These are phyloP conservation scores for Penicillium italicum DNA, from an alignment of 2,329 filamentous ascomycete species.

Conservation along the genomic window DNA sequence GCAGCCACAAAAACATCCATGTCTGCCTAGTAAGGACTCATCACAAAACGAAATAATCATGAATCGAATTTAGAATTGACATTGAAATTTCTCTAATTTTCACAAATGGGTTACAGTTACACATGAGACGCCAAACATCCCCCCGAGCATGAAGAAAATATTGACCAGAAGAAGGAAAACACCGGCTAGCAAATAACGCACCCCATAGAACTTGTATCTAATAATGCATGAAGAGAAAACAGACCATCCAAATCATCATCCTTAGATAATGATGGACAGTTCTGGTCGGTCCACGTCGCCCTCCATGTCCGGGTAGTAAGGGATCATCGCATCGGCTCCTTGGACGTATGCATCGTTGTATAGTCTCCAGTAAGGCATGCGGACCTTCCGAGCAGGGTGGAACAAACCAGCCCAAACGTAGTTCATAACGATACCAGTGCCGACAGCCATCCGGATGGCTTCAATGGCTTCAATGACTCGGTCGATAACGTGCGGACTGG, in stretches of 20 bases:
- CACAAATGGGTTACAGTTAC: constrained; percentile 23
- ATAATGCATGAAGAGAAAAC: constrained; percentile 22
- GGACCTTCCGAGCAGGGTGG: constrained; percentile 92
- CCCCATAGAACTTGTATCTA: constrained; percentile 15
- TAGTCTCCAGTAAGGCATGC: constrained; percentile 90
- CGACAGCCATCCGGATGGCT: constrained; percentile 88
- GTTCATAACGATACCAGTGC: constrained; percentile 89
- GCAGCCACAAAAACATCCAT: background rate
- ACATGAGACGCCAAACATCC: constrained; percentile 21
- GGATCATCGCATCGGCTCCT: constrained; percentile 88
- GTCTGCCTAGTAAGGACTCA: background rate
- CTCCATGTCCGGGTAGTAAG: constrained; percentile 85
- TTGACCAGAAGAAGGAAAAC: constrained; percentile 11
- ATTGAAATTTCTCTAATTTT: constrained; percentile 13
- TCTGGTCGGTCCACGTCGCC: constrained; percentile 79
- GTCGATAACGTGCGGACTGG: constrained; percentile 96
- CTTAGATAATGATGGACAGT: constrained; percentile 74
- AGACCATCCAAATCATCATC: constrained; percentile 13
- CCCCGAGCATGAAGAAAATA: constrained; percentile 15
- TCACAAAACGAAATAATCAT: background rate
- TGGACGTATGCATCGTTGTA: constrained; percentile 98
- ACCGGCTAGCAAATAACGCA: constrained; percentile 21
- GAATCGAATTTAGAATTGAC: background rate
- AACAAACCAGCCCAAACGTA: constrained; percentile 98
- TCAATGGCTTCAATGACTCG: constrained; percentile 97